Evolutionary conservation across 169 alveolate genomes (phyloP).

Genomic region (Plasmodium adleri): DNA sequence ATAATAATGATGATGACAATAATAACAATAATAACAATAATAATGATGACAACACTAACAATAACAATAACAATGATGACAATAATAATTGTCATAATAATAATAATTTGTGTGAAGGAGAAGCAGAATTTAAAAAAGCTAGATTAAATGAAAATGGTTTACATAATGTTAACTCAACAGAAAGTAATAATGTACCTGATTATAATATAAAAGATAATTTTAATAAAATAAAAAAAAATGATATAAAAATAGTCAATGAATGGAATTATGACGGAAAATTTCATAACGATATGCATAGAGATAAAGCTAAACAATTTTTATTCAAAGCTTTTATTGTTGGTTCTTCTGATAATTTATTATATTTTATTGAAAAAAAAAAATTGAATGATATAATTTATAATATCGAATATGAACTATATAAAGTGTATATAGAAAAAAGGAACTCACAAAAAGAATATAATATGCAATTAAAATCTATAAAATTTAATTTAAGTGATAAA

Average conservation of each 20-base stretch:
- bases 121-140: too few species aligned
- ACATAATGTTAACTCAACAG: too few species aligned
- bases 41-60: constrained; percentile 59
- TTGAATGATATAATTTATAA: constrained; percentile 84
- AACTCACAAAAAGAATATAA: constrained; percentile 85
- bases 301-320: constrained; percentile 79
- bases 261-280: constrained; percentile 69
- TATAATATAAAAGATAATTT: too few species aligned
- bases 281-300: constrained; percentile 70
- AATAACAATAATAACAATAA: constrained; percentile 1
- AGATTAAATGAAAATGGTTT: too few species aligned
- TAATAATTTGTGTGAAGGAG: too few species aligned
- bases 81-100: neutral
- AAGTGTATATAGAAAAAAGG: constrained; percentile 76
- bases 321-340: constrained; percentile 78
- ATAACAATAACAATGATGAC: constrained; percentile 8
- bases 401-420: constrained; percentile 83
- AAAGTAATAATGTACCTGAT: too few species aligned
- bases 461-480: constrained; percentile 90
- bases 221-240: neutral
- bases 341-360: constrained; percentile 40
- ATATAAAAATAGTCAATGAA: constrained; percentile 17
- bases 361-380: constrained; percentile 77
- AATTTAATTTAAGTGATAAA: constrained; percentile 91
- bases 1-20: neutral